These are phyloP conservation scores for Solanum chilense DNA, from an alignment of 257 asterid genomes.

Conservation along the genomic window DNA sequence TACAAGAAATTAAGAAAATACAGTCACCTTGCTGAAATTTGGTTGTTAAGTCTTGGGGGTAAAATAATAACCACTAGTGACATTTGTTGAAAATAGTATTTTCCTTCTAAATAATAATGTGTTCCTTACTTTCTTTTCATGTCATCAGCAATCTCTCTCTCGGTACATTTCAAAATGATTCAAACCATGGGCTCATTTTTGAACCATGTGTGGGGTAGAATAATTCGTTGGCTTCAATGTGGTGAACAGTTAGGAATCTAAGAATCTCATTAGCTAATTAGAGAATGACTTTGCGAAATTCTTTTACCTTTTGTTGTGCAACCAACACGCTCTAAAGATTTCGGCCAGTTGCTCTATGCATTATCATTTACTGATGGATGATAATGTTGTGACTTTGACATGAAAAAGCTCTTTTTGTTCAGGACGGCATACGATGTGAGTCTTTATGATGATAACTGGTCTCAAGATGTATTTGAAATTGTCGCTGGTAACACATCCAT, in stretches of 20 bases:
- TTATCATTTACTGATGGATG: background rate
- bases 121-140: background rate
- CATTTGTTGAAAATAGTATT: background rate
- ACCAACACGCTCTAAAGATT: background rate
- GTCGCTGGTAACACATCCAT: slow-evolving; percentile 72
- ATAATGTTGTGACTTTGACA: background rate
- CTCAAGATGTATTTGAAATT: slow-evolving; percentile 43
- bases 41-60: background rate
- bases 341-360: background rate
- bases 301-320: background rate
- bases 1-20: background rate
- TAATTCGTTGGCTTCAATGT: background rate
- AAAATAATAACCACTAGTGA: background rate
- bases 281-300: background rate
- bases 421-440: slow-evolving; percentile 91
- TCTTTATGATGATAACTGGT: slow-evolving; percentile 76
- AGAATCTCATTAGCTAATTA: background rate
- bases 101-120: background rate
- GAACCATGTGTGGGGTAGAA: background rate
- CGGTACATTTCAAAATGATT: background rate
- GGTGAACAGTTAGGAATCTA: background rate
- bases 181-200: background rate
- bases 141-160: background rate
- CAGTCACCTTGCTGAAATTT: background rate
- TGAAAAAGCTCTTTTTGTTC: slow-evolving; percentile 5